These are phyloP conservation scores for Lactarius deliciosus DNA, from an alignment of 768 basidiomycete genomes.

Conservation along the genomic window DNA sequence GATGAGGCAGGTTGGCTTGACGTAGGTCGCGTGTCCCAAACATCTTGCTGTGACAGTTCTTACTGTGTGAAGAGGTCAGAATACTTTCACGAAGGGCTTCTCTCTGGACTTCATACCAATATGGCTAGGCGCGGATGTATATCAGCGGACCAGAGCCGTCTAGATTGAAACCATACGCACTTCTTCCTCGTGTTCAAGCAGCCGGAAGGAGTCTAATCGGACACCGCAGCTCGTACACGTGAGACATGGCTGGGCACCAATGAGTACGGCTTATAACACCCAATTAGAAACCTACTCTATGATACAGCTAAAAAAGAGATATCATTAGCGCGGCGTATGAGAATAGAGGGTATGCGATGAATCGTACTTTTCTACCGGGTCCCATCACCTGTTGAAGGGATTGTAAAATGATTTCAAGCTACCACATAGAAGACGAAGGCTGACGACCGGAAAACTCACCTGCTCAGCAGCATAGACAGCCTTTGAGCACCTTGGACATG, in stretches of 20 bases:
- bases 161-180: slow-evolving; percentile 39
- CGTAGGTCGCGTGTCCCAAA: slow-evolving; percentile 78
- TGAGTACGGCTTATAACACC: slow-evolving; percentile 15
- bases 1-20: slow-evolving; percentile 64
- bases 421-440: not conserved
- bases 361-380: slow-evolving; percentile 79
- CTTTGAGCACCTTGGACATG: slow-evolving; percentile 73
- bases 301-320: slow-evolving; percentile 58
- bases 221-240: slow-evolving; percentile 75
- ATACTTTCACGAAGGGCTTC: not conserved
- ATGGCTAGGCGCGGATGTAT: slow-evolving; percentile 37
- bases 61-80: slow-evolving; percentile 47
- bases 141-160: slow-evolving; percentile 16
- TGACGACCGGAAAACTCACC: slow-evolving; percentile 41
- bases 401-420: slow-evolving; percentile 5
- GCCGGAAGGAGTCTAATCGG: slow-evolving; percentile 69
- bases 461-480: slow-evolving; percentile 88
- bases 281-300: slow-evolving; percentile 52
- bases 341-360: slow-evolving; percentile 12
- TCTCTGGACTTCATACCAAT: slow-evolving; percentile 39
- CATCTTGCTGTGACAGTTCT: slow-evolving; percentile 74
- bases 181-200: slow-evolving; percentile 83
- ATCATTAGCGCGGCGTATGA: slow-evolving; percentile 12
- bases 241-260: slow-evolving; percentile 63
- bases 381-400: slow-evolving; percentile 62